Evolutionary conservation across 148 eudicot genomes (phyloP).

Genomic region (Diospyros lotus): DNA sequence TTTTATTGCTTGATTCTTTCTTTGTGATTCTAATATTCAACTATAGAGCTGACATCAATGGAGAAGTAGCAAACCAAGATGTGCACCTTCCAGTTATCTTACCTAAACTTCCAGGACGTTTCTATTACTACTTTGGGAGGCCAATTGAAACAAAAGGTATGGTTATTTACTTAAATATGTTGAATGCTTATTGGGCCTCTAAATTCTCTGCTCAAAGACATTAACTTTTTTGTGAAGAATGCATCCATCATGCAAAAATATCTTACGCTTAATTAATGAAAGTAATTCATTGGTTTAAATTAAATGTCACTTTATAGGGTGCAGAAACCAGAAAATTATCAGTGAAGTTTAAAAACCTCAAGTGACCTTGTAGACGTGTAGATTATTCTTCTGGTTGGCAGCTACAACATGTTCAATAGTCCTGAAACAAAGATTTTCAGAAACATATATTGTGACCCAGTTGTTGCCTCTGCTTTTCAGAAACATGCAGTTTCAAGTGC

Average conservation of each 20-base stretch:
- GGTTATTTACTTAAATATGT: background rate
- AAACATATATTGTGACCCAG: too few species aligned
- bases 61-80: conserved; percentile 57
- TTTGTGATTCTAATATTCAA: background rate
- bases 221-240: too few species aligned
- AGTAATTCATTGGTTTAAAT: too few species aligned
- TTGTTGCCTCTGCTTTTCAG: too few species aligned
- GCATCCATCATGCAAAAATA: too few species aligned
- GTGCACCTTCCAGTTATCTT: conserved; percentile 32
- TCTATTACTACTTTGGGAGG: conserved; percentile 55
- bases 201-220: background rate
- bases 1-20: background rate
- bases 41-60: conserved; percentile 33
- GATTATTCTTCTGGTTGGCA: too few species aligned
- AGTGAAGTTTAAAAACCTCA: too few species aligned
- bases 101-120: conserved; percentile 58
- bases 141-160: conserved; percentile 60
- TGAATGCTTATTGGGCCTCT: background rate
- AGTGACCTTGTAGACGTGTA: too few species aligned
- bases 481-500: too few species aligned
- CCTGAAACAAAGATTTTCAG: too few species aligned
- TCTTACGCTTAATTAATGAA: too few species aligned
- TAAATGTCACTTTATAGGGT: background rate
- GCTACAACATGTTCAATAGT: too few species aligned
- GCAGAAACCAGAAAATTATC: background rate